These are phyloP conservation scores for Phytophthora ohioensis DNA, from an alignment of 352 stramenopile species.

Conservation along the genomic window DNA sequence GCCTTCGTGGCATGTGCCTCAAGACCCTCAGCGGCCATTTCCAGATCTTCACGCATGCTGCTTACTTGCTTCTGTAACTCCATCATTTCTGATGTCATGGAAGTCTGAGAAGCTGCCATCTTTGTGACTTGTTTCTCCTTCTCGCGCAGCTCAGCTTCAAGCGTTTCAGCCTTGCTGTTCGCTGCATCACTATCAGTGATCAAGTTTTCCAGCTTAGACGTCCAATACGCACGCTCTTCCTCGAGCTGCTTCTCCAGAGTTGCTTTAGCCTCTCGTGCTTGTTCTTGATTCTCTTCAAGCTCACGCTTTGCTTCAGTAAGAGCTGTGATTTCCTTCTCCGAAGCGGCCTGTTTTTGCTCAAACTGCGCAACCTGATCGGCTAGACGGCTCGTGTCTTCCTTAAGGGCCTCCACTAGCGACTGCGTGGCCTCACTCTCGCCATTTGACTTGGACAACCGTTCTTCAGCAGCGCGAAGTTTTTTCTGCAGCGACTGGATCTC, in stretches of 20 bases:
- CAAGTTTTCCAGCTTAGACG: constrained; percentile 71
- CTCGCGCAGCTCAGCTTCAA: constrained; percentile 54
- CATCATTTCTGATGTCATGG: constrained; percentile 70
- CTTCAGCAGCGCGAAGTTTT: constrained; percentile 37
- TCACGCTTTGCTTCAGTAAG: constrained; percentile 35
- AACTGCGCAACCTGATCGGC: constrained; percentile 42
- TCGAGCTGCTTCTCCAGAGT: constrained; percentile 52
- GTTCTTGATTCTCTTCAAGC: constrained; percentile 42
- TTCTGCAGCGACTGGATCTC: constrained; percentile 53
- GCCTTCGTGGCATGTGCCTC: constrained; percentile 71
- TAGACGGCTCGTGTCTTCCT: constrained; percentile 46
- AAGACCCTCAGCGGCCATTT: constrained; percentile 71
- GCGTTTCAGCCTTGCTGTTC: constrained; percentile 46
- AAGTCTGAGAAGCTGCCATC: constrained; percentile 65
- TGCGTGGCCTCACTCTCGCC: constrained; percentile 29
- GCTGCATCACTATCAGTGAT: constrained; percentile 65
- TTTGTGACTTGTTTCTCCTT: constrained; percentile 80
- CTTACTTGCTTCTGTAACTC: constrained; percentile 68
- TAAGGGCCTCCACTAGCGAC: constrained; percentile 42
- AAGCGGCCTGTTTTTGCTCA: constrained; percentile 35
- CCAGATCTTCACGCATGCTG: constrained; percentile 70
- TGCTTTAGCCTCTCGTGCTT: constrained; percentile 26
- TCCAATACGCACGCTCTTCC: constrained; percentile 76
- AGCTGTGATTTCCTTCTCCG: constrained; percentile 35
- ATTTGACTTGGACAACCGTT: constrained; percentile 32